Evolutionary conservation across 192 early-diverging fungal genomes (phyloP).

Genomic region (Linnemannia schmuckeri): DNA sequence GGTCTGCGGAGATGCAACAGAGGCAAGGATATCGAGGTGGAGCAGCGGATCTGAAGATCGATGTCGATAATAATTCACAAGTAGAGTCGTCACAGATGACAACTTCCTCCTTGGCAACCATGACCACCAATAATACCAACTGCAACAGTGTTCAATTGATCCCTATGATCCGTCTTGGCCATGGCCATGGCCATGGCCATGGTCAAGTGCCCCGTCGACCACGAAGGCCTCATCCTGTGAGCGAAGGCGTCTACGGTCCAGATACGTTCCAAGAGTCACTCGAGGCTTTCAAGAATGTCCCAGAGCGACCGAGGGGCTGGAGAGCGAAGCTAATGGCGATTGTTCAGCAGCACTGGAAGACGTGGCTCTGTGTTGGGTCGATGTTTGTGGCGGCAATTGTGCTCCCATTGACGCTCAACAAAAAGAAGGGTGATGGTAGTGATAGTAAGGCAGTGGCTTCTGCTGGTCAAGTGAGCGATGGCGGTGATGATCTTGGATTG

Average conservation of each 20-base stretch:
- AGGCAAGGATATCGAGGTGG: not conserved
- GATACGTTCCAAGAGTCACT: constrained; percentile 23
- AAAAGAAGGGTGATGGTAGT: not conserved
- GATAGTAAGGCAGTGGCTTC: not conserved
- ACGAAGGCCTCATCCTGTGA: not conserved
- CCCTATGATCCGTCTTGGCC: not conserved
- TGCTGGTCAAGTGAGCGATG: not conserved
- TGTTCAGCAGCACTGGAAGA: not conserved
- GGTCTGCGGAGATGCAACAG: not conserved
- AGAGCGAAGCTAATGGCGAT: not conserved
- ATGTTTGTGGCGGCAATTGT: not conserved
- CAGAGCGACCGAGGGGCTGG: not conserved
- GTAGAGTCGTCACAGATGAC: not conserved
- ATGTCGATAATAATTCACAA: not conserved
- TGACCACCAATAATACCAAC: not conserved
- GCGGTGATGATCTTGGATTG: not conserved
- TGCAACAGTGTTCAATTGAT: not conserved
- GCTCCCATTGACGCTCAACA: not conserved
- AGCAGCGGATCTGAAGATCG: not conserved
- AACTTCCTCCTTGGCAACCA: not conserved
- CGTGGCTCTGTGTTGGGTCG: not conserved
- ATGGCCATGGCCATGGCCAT: not conserved
- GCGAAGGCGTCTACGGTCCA: constrained; percentile 13
- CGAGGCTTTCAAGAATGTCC: not conserved
- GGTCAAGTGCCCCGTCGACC: not conserved